These are phyloP conservation scores for Ogataea siamensis DNA, from an alignment of 805 yeast species.

Conservation along the genomic window DNA sequence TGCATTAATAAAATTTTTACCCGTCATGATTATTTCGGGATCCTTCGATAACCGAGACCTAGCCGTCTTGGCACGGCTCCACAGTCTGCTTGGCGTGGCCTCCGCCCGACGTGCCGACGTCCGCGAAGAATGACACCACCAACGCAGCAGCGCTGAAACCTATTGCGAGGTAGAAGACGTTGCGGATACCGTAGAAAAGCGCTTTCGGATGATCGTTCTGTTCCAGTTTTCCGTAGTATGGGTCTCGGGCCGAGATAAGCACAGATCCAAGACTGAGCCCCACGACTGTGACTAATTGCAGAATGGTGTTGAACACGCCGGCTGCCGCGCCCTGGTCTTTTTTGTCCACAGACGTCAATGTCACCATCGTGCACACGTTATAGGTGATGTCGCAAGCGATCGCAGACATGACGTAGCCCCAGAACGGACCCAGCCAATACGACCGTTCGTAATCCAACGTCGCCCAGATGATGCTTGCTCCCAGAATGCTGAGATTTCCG, in stretches of 20 bases:
- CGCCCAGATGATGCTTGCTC: slow-evolving; percentile 37
- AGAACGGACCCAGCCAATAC: slow-evolving; percentile 44
- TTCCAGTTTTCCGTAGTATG: slow-evolving; percentile 25
- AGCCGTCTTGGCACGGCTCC: background rate
- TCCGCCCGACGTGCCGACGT: slow-evolving; percentile 31
- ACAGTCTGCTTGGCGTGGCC: background rate
- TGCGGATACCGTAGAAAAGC: slow-evolving; percentile 30
- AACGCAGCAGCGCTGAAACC: slow-evolving; percentile 32
- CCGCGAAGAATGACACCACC: slow-evolving; percentile 28
- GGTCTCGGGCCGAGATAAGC: slow-evolving; percentile 30
- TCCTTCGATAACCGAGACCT: slow-evolving; percentile 1
- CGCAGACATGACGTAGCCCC: slow-evolving; percentile 34
- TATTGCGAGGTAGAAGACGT: slow-evolving; percentile 36
- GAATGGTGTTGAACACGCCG: slow-evolving; percentile 40
- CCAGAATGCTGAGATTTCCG: slow-evolving; percentile 31
- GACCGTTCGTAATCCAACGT: slow-evolving; percentile 29
- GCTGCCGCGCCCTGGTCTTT: slow-evolving; percentile 39
- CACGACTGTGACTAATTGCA: slow-evolving; percentile 36
- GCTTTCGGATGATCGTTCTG: slow-evolving; percentile 16
- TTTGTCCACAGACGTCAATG: slow-evolving; percentile 35
- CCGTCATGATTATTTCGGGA: too few relatives aligned
- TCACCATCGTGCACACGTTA: slow-evolving; percentile 40
- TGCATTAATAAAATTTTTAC: too few relatives aligned
- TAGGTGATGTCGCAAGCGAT: slow-evolving; percentile 43
- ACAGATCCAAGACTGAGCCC: slow-evolving; percentile 40